A percentile compares a stretch with the other conserved stretches of the same genome.
Conservation (phyloP, 169 alveolate species). For the Cryptosporidium canis region DNA sequence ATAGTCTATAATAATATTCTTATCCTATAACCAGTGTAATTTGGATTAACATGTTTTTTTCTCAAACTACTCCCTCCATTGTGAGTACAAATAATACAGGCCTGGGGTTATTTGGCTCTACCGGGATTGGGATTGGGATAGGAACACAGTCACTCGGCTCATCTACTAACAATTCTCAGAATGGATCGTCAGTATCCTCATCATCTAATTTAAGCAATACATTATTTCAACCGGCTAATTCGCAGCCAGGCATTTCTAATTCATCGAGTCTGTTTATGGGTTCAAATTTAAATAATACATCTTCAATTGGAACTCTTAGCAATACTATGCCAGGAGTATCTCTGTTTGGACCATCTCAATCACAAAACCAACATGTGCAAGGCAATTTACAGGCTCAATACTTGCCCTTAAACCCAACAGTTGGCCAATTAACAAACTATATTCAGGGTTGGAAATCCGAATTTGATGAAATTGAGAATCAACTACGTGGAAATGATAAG, state of each 20-base stretch:
- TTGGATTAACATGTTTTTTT: constrained; percentile 25
- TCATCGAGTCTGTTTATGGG: background rate
- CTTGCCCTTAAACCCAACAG: constrained; percentile 58
- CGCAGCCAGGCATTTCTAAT: constrained; percentile 4
- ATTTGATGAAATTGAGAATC: constrained; percentile 52
- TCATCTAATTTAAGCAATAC: background rate
- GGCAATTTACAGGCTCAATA: constrained; percentile 42
- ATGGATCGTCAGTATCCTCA: background rate
- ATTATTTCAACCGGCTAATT: background rate
- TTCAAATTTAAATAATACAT: constrained; percentile 14
- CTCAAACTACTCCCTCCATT: constrained; percentile 32
- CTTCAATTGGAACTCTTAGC: constrained; percentile 4
- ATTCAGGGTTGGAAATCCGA: constrained; percentile 67
- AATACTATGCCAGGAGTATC: background rate
- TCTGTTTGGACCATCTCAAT: background rate
- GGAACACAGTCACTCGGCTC: background rate
- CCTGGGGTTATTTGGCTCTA: constrained; percentile 48
- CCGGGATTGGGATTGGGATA: constrained; percentile 1
- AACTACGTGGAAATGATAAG: constrained; percentile 57
- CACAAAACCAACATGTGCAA: background rate
- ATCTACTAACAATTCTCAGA: constrained; percentile 12
- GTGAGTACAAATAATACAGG: constrained; percentile 9
- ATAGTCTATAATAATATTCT: background rate
- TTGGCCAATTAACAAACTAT: constrained; percentile 68
- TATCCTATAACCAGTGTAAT: background rate